Evolutionary conservation across 2,329 filamentous ascomycete genomes (phyloP), one percentile per base, ranked within the genome.

Genomic region (Aureobasidium sp.): DNA sequence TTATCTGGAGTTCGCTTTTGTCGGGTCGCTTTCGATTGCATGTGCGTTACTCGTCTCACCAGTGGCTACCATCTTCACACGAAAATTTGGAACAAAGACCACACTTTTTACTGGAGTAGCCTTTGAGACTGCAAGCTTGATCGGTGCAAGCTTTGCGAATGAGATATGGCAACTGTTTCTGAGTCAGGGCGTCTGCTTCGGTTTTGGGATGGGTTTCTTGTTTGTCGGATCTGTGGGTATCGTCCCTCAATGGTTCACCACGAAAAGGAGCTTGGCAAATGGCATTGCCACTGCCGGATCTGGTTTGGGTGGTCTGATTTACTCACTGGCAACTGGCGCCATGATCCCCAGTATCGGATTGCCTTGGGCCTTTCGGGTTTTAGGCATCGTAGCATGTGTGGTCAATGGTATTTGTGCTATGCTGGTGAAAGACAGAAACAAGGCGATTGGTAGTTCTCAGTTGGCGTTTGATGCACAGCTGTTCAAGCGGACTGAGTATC

Each of bases 81-180:
- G 86, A 1, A 72, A 77, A 10, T 84, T 81, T 63, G 88, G 88
- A 8, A 91, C 87, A 0, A 82, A 81, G 42, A 76, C 76, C 0
- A 86, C 85, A 0, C 79, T 93, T 26, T 78, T 86, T 42, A 74
- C 87, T 17, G 89, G 89, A 13, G 80, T 86, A 1, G 71, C 84
- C 1, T 76, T 92, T 51, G 83, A 90, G 71, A 80, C 85, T 50
- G 75, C 78, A 9, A 85, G 84, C 26, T 81, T 92, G 64, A 82
- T 91, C 48, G 84, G 83, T 1, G 88, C 89, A 8, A 88, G 85
- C 15, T 91, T 91, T 67, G 82, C 87, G 0, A 77, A 71, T 17
- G 70, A 83, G 62, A 86, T 90, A 62, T 92, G 88, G 87, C 89
- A 93, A 39, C 79, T 94, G 0, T 86, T 91, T 62, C 80, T 93